A percentile compares a stretch with the other conserved stretches of the same genome.
Evolutionary conservation across 345 rosid genomes (phyloP).

Genomic region (Euphorbia lathyris): DNA sequence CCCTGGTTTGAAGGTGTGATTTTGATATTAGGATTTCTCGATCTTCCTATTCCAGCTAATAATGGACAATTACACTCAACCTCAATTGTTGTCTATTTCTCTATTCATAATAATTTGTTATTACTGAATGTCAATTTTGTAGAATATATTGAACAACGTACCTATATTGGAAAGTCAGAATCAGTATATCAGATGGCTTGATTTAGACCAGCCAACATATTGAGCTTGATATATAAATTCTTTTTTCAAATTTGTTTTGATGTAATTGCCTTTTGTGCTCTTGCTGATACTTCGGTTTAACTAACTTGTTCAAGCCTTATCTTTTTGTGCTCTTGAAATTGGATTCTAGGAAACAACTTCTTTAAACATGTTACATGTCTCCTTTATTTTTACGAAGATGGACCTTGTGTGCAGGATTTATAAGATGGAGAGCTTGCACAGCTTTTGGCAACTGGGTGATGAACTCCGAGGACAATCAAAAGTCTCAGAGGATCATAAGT

Average conservation of each 20-base stretch:
- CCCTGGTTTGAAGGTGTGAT: neutral
- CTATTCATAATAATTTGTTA: neutral
- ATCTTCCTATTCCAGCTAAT: neutral
- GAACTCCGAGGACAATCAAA: constrained; percentile 90
- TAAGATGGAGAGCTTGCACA: constrained; percentile 54
- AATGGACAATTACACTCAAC: neutral
- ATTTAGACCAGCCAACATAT: too few relatives aligned
- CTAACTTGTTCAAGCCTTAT: neutral
- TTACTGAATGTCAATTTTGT: neutral
- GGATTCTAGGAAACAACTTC: neutral
- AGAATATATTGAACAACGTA: neutral
- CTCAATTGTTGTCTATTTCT: neutral
- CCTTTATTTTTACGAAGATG: constrained; percentile 5
- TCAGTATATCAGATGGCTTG: neutral
- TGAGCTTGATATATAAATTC: neutral
- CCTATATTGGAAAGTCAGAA: neutral
- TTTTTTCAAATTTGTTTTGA: neutral
- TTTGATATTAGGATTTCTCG: neutral
- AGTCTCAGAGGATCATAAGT: constrained; percentile 79
- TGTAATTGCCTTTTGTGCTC: constrained; percentile 3
- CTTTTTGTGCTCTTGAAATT: neutral
- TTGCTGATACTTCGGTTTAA: neutral
- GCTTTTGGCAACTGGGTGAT: constrained; percentile 96
- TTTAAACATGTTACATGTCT: neutral
- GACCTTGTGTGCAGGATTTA: constrained; percentile 21